Evolutionary conservation across 257 asterid species (phyloP).

Genomic region (Nicotiana knightiana): DNA sequence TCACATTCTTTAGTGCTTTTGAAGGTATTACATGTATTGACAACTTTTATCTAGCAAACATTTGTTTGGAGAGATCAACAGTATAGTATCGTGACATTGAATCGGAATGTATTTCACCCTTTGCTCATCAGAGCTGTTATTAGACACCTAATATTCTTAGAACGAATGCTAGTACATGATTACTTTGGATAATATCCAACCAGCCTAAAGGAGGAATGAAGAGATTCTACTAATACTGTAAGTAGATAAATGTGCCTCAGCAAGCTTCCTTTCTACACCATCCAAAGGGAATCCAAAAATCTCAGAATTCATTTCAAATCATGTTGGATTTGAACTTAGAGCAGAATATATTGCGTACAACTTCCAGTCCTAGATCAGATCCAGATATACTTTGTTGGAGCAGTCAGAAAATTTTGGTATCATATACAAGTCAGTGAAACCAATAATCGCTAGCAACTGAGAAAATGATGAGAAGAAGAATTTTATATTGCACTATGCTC

Average conservation of each 20-base stretch:
- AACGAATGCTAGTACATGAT: background rate
- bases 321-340: background rate
- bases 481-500: slow-evolving; percentile 7
- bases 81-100: background rate
- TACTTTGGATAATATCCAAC: background rate
- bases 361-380: background rate
- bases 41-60: slow-evolving; percentile 1
- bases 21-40: background rate
- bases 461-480: background rate
- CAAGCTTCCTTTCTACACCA: background rate
- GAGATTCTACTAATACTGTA: background rate
- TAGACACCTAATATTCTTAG: background rate
- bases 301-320: background rate
- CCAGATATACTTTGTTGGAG: background rate
- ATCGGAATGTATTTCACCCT: background rate
- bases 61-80: background rate
- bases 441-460: slow-evolving; percentile 5
- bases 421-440: slow-evolving; percentile 5
- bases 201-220: background rate
- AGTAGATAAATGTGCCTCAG: background rate
- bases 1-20: background rate
- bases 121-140: background rate
- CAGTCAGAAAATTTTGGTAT: background rate
- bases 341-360: background rate
- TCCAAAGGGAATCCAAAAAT: slow-evolving; percentile 1